Percentiles rank a stretch among this genome's conserved stretches.
Evolutionary conservation across 805 yeast genomes (phyloP).

Genomic region (Starmerella geochares): DNA sequence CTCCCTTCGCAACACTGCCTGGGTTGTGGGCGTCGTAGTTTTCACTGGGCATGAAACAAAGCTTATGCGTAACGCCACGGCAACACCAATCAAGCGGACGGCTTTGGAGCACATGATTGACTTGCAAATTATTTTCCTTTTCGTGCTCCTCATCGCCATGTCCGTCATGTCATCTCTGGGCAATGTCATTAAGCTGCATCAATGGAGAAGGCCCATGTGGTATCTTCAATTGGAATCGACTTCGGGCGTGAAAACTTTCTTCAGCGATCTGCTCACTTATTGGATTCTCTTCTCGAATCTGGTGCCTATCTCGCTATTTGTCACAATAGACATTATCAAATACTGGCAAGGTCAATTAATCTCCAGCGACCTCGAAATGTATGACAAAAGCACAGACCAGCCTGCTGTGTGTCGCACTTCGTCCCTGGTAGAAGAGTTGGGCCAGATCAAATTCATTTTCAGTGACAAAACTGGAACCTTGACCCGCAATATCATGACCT

Average conservation of each 20-base stretch:
- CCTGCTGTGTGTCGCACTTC: slow-evolving; percentile 95
- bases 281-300: slow-evolving; percentile 94
- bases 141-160: slow-evolving; percentile 64
- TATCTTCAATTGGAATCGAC: slow-evolving; percentile 64
- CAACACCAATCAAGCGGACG: slow-evolving; percentile 93
- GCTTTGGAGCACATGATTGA: slow-evolving; percentile 94
- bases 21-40: slow-evolving; percentile 88
- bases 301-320: slow-evolving; percentile 95
- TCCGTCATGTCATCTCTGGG: slow-evolving; percentile 79
- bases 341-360: slow-evolving; percentile 92
- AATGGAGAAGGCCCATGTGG: slow-evolving; percentile 42
- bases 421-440: slow-evolving; percentile 89
- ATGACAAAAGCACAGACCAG: slow-evolving; percentile 75
- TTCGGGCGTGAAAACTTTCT: slow-evolving; percentile 59
- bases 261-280: slow-evolving; percentile 77
- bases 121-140: slow-evolving; percentile 78
- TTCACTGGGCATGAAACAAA: slow-evolving; percentile 98
- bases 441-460: slow-evolving; percentile 91
- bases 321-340: slow-evolving; percentile 90
- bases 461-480: slow-evolving; percentile 97
- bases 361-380: slow-evolving; percentile 88
- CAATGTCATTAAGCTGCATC: slow-evolving; percentile 61
- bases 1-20: slow-evolving; percentile 81
- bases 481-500: slow-evolving; percentile 94
- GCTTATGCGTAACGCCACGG: slow-evolving; percentile 96